Evolutionary conservation across 2,329 filamentous ascomycete species (phyloP).

Genomic region (Hymenoscyphus fructigenus): DNA sequence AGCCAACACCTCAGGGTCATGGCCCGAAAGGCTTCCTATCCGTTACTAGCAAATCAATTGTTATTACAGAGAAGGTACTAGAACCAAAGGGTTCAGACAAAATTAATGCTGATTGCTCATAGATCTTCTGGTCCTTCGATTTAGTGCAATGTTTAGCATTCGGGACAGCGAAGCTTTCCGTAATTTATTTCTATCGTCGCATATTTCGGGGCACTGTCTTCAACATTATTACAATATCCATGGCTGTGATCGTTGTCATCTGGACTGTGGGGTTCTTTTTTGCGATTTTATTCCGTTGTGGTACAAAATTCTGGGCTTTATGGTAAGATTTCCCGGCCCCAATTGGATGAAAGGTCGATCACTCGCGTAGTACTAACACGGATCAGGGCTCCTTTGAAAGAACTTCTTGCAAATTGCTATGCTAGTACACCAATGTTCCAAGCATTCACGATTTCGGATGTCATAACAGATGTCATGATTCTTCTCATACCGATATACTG

Average conservation of each 20-base stretch:
- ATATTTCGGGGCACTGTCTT: constrained; percentile 8
- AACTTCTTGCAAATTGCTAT: constrained; percentile 4
- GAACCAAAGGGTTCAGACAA: no score
- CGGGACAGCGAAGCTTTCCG: constrained; percentile 9
- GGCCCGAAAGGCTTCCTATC: background rate
- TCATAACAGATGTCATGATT: constrained; percentile 10
- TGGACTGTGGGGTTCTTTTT: constrained; percentile 10
- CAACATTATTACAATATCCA: background rate
- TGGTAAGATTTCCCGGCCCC: background rate
- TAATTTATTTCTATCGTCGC: constrained; percentile 6
- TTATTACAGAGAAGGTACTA: background rate
- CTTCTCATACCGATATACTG: constrained; percentile 8
- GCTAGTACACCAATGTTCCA: background rate
- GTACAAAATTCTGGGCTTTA: constrained; percentile 9
- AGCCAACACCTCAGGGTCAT: constrained; percentile 1
- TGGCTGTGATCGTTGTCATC: background rate
- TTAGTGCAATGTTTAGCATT: constrained; percentile 4
- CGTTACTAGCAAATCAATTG: background rate
- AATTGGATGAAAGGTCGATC: background rate
- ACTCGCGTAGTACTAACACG: background rate
- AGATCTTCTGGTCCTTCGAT: constrained; percentile 7
- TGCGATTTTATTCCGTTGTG: constrained; percentile 3
- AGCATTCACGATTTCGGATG: constrained; percentile 9
- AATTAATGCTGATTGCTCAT: background rate
- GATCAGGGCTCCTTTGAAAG: background rate